Evolutionary conservation across 1,284 basidiomycete species (phyloP), one percentile per base, ranked within the genome.

Genomic region (Leccinum discolor): DNA sequence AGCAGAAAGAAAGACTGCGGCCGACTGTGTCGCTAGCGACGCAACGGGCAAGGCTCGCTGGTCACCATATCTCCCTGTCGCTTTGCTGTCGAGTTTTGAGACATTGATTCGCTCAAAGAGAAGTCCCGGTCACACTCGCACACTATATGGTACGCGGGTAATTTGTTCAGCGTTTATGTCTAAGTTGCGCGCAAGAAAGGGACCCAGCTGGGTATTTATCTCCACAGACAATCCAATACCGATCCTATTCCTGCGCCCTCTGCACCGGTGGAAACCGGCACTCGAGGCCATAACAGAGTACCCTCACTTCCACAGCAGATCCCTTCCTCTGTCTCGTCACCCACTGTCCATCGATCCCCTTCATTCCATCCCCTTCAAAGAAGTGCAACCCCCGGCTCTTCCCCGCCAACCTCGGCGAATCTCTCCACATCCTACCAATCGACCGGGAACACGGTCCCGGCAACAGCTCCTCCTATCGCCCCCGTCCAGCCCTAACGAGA

Each of bases 181-280:
- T 95, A 97, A 74, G 86, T 94, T 60, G 87, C 91, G 56, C 84
- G 87, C 67, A 91, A 90, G 80, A 91, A 86, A 77, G 82, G 86
- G 72, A 71, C 87, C 1, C 95, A 98, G 75, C 83, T 98, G 0
- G 95, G 96, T 2, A 88, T 98, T 60, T 98, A 98, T 73, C 83
- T 98, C 3, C 94, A 96, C 74, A 85, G 95, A 10, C 94, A 96
- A 77, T 91, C 88, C 40, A 87, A 82, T 66, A 84, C 91, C 54
- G 93, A 92, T 68, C 83, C 86, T 6, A 85, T 93, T 50, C 80
- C 91, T 72, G 74, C 80, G 26, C 70, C 73, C 35, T 70, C 75
- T 60, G 60, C 73, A 58, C 69, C 73, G 1, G 66, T 65, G n/a
- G 67, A 67, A 26, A 57, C 62, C 1, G 18, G 40, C 14, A n/a